Evolutionary conservation across 805 yeast species (phyloP), one percentile per base, ranked within the genome.

Genomic region (Metschnikowia koreensis): DNA sequence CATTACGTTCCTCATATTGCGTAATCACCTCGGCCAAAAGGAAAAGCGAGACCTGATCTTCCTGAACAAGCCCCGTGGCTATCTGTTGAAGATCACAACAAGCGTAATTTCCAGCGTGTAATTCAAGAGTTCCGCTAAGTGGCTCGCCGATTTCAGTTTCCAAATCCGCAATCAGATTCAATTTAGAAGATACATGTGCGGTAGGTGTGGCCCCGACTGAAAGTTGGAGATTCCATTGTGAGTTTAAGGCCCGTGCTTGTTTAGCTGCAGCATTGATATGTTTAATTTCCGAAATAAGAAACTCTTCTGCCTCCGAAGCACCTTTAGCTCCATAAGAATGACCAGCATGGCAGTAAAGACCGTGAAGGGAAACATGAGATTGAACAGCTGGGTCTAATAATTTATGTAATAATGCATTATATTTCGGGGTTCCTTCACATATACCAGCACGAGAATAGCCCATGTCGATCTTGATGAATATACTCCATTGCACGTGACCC

Each of bases 121-220:
- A 63, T 62, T 87, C 94, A 38, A 87, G 67, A 1, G 63, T 60
- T 5, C 83, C 84, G 6, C 53, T 50, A 17, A 74, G 52, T 6
- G 61, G 54, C 3, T 62, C 62, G 7, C 58, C 57, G 57, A 58
- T 58, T 38, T 17, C 60, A 48, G 51, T 28, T 10, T 41, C 54
- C 43, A 69, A 42, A 34, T 65, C 70, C 9, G 50, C 54, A 12
- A 41, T 31, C n/a, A 50, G 38, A 1, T 62, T 49, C 48, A 71
- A 54, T 10, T 52, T 33, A 53, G 69, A 69, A 27, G 83, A 71
- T 0, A 88, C 80, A 61, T 85, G 89, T 6, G 87, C 82, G 0
- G 93, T 87, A 42, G 94, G 94, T 0, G 96, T 86, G 1, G 94
- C 91, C 22, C 96, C 96, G 26, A 87, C 87, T 0, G 93, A 86